Evolutionary conservation across 225 moss, liverwort and hornwort species (phyloP).

Genomic region (Lunularia cruciata): DNA sequence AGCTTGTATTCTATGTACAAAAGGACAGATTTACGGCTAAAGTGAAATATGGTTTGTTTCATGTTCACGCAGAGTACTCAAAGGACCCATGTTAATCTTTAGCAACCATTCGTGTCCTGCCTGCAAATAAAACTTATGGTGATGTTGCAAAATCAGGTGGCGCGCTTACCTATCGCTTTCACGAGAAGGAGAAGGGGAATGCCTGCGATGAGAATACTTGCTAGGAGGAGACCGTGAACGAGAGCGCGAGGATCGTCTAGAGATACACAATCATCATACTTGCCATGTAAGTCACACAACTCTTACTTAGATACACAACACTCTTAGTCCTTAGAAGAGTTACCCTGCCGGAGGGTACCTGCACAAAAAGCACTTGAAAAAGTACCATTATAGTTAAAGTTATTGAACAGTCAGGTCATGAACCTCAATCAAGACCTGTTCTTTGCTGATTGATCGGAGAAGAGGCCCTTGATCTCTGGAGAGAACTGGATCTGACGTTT

Average conservation of each 20-base stretch:
- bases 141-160: constrained; percentile 54
- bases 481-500: too few species aligned
- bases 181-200: constrained; percentile 99
- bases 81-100: constrained; percentile 12
- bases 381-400: constrained; percentile 51
- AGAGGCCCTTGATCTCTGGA: background rate
- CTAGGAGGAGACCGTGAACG: constrained; percentile 99
- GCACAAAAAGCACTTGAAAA: constrained; percentile 93
- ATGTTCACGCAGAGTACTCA: background rate
- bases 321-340: constrained; percentile 54
- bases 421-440: background rate
- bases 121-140: constrained; percentile 29
- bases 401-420: constrained; percentile 26
- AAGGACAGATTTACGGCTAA: background rate
- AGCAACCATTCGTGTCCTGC: constrained; percentile 29
- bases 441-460: constrained; percentile 12
- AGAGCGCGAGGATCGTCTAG: constrained; percentile 99
- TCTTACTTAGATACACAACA: constrained; percentile 69
- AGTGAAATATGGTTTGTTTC: background rate
- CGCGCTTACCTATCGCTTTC: constrained; percentile 98
- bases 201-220: constrained; percentile 99
- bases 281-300: constrained; percentile 97
- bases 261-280: constrained; percentile 99
- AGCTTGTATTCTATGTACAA: background rate
- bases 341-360: constrained; percentile 73